Evolutionary conservation across 352 stramenopile species (phyloP), one percentile per base, ranked within the genome.

Genomic region (Pythium oligandrum): DNA sequence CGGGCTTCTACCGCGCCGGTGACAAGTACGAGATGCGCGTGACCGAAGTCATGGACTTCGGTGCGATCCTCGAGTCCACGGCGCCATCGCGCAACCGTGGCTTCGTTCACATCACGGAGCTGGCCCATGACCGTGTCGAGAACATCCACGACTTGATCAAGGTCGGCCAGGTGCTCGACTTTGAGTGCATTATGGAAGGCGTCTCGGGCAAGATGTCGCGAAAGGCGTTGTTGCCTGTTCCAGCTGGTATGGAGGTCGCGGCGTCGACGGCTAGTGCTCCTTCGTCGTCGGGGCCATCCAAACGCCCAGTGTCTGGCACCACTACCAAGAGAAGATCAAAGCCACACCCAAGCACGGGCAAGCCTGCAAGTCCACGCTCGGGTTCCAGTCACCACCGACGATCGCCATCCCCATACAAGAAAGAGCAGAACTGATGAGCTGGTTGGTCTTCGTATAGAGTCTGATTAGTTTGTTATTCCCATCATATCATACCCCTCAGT

Each of bases 51-150:
- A 92, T 98, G 68, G 95, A 98, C 64, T 99, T 98, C 68, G 96
- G 96, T 34, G 90, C 88, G 17, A 84, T 98, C 48, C 78, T 98
- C 44, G 78, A 92, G 59, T 72, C 78, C 30, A 83, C 66, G 17
- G 57, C 63, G 45, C 76, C 90, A 33, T 59, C 90, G 37, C 70
- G 74, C 32, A 81, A 97, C 51, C 83, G 95, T 35, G 96, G 86
- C 40, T 88, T 98, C 39, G 78, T 98, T 35, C 96, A 99, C 78
- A 90, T 98, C 50, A 97, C 87, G 36, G 90, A 98, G 65, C 65
- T 98, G n/a, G 66, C 83, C 2, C 63, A 73, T 47, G 53, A 67
- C 12, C 84, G 81, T 53, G 64, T 93, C 17, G 73, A 64, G 30
- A 80, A 88, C 57, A 92, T 92, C 44, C 68, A 77, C 44, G 63